phyloP scores from a whole-genome alignment of 2,329 filamentous ascomycete genomes.

The Nemania serpens region DNA sequence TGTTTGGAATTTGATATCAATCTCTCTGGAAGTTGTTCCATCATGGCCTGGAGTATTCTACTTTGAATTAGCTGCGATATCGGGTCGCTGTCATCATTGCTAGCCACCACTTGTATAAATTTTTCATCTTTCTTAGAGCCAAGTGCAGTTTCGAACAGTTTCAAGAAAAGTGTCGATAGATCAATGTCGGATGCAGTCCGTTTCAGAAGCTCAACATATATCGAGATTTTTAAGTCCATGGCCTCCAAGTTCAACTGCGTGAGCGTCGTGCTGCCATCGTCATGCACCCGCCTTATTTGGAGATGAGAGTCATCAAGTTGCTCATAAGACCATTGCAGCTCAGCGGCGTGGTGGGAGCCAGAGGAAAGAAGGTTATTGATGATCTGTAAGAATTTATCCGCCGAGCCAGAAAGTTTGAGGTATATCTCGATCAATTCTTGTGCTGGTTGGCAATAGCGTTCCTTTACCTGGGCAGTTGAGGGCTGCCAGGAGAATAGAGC shows the following conservation, averaged over 20 bases:
- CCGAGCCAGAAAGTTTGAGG: conserved; percentile 59
- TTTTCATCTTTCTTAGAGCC: conserved; percentile 33
- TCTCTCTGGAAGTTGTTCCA: conserved; percentile 65
- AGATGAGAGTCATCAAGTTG: conserved; percentile 52
- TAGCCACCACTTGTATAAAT: conserved; percentile 38
- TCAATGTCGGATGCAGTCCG: conserved; percentile 59
- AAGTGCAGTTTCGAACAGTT: conserved; percentile 64
- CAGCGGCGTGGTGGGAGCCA: conserved; percentile 47
- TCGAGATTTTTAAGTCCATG: conserved; percentile 53
- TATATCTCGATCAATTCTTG: conserved; percentile 59
- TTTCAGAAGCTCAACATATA: conserved; percentile 55
- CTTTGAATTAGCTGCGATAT: conserved; percentile 59
- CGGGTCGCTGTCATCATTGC: conserved; percentile 43
- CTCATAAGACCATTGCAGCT: conserved; percentile 58
- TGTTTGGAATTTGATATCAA: conserved; percentile 68
- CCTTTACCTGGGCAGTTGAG: conserved; percentile 41
- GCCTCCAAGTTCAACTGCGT: conserved; percentile 47
- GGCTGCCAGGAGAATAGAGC: conserved; percentile 58
- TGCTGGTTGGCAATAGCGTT: conserved; percentile 52
- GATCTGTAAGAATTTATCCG: conserved; percentile 54
- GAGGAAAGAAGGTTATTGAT: conserved; percentile 60
- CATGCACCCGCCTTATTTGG: conserved; percentile 51
- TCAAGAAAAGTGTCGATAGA: conserved; percentile 64
- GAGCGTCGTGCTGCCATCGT: conserved; percentile 8
- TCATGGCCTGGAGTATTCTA: conserved; percentile 67